Conservation (phyloP, 2,329 filamentous ascomycete genomes). For the Hansfordia pulvinata region DNA sequence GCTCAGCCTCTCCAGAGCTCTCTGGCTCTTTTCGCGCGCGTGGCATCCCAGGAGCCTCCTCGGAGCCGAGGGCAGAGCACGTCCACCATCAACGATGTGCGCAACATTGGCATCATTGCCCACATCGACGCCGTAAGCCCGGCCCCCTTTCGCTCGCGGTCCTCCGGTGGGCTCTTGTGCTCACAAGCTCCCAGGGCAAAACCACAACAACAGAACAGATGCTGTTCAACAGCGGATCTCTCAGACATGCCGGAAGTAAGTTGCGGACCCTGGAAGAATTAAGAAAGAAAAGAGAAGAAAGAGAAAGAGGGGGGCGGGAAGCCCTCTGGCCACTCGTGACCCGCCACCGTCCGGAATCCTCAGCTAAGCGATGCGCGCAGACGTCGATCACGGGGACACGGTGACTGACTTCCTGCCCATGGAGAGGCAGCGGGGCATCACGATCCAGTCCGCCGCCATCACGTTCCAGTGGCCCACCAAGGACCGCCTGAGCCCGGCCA, state of each 20-base stretch:
- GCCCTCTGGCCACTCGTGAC: no score
- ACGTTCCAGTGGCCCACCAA: conserved; percentile 76
- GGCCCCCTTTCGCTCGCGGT: no score
- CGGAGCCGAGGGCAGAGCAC: no score
- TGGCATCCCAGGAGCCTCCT: no score
- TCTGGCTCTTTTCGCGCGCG: no score
- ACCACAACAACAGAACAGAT: conserved; percentile 98
- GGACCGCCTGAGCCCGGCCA: conserved; percentile 16
- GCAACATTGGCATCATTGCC: conserved; percentile 97
- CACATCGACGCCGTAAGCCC: conserved; percentile 75
- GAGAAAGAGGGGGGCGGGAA: no score
- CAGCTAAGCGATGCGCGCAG: conserved; percentile 21
- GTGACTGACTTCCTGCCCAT: conserved; percentile 94
- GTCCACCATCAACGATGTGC: conserved; percentile 47
- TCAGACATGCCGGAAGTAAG: conserved; percentile 64
- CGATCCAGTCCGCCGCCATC: conserved; percentile 93
- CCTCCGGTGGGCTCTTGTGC: conserved; percentile 1
- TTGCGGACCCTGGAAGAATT: conserved; percentile 3
- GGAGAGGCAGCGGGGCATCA: conserved; percentile 85
- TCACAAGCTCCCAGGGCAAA: conserved; percentile 49
- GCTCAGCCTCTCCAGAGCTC: no score
- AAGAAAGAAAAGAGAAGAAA: conserved; percentile 3
- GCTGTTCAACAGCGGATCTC: conserved; percentile 92
- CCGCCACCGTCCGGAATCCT: no score
- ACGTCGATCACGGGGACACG: conserved; percentile 92